Evolutionary conservation across 1,284 basidiomycete species (phyloP).

Genomic region (Ganoderma boninense): DNA sequence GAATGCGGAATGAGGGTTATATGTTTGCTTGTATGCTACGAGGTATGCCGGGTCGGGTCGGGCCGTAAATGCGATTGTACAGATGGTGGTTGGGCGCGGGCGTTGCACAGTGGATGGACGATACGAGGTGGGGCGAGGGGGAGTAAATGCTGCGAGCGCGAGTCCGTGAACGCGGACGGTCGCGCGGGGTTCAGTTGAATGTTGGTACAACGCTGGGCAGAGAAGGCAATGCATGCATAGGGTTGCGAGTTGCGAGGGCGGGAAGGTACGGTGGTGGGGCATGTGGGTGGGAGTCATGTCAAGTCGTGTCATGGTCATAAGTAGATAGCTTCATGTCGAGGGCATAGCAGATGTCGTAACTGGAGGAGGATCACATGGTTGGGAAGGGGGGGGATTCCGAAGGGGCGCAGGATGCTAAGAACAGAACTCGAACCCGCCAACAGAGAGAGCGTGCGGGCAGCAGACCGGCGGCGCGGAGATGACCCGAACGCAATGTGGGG

Average conservation of each 20-base stretch:
- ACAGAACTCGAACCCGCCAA: neutral
- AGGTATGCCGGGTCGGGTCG: conserved; percentile 1
- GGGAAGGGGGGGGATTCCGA: neutral
- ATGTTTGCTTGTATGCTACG: neutral
- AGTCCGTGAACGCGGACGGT: neutral
- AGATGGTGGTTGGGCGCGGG: neutral
- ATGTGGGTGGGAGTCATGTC: conserved; percentile 16
- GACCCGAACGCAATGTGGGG: neutral
- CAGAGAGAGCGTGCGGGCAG: neutral
- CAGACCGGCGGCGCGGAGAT: neutral
- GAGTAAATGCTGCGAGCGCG: neutral
- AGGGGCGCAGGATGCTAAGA: neutral
- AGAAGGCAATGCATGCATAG: neutral
- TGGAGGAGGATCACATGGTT: neutral
- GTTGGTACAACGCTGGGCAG: neutral
- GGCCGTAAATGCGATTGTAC: neutral
- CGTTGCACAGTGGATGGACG: neutral
- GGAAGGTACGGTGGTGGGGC: neutral
- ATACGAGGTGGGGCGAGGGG: neutral
- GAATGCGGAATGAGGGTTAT: neutral
- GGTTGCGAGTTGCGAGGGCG: too few species aligned
- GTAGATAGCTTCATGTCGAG: conserved; percentile 18
- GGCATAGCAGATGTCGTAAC: conserved; percentile 23
- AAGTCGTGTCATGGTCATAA: conserved; percentile 9
- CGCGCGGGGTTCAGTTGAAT: neutral